Evolutionary conservation across 176 grass and related monocot species (phyloP).

Genomic region (Triticum dicoccoides): DNA sequence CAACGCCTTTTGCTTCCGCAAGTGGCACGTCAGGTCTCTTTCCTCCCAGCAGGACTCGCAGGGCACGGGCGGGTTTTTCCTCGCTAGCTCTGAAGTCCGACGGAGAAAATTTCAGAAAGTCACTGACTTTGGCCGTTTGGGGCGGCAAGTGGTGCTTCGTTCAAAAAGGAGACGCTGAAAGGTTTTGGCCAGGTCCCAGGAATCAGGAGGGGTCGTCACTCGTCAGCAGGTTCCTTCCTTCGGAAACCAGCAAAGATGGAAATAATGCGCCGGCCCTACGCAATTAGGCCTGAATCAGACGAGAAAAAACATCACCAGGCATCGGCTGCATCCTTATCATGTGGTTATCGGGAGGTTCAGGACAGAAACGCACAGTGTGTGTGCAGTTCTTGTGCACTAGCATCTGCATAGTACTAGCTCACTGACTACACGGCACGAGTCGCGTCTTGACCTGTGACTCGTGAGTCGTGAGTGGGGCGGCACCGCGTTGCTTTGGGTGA

Average conservation of each 20-base stretch:
- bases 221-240: slow-evolving; percentile 40
- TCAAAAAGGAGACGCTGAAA: slow-evolving; percentile 41
- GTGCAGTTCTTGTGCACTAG: neutral
- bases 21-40: slow-evolving; percentile 21
- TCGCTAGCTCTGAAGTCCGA: neutral
- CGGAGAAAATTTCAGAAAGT: slow-evolving; percentile 19
- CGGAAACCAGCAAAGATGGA: slow-evolving; percentile 36
- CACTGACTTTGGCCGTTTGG: slow-evolving; percentile 4
- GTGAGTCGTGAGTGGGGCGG: no score
- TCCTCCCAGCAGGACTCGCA: slow-evolving; percentile 7
- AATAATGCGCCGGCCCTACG: slow-evolving; percentile 20
- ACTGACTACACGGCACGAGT: neutral
- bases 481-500: neutral
- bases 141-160: slow-evolving; percentile 24
- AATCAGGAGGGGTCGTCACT: slow-evolving; percentile 13
- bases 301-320: neutral
- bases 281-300: slow-evolving; percentile 19
- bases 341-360: neutral
- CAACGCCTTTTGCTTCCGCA: neutral
- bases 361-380: neutral
- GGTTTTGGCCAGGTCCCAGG: slow-evolving; percentile 35
- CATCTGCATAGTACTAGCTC: neutral
- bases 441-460: neutral
- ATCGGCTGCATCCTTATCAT: neutral
- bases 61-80: neutral